Base-by-base conservation (phyloP, 352 stramenopile genomes). In the Thraustochytrium striatum region DNA sequence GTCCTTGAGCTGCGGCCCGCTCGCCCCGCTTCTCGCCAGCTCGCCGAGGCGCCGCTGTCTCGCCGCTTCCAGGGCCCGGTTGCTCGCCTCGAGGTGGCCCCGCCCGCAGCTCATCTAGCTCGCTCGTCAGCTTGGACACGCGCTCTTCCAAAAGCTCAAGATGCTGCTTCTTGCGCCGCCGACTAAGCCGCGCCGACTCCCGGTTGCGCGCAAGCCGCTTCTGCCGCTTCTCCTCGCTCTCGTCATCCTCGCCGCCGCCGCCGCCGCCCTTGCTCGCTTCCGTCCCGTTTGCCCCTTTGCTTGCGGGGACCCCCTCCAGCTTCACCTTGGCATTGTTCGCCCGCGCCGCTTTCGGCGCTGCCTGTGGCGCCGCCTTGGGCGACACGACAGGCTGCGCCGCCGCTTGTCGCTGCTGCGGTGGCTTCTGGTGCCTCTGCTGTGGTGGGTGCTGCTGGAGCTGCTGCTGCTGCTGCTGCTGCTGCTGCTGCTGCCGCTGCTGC, bases 151-250 rank as follows among this genome's bases (percentile, higher is more conserved):
- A 72, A 16, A 89, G 87, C 83, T 91, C 87, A 1, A 92, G 81
- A 68, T 92, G 90, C 30, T 89, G 82, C 79, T 92, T 92, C n/a
- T 88, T 72, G 28, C 88, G 81, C 13, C 86, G 82, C 9, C 88
- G 83, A 35, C 85, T 90, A 0, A 88, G 75, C 7, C 87, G 83
- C 28, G 88, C 88, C 7, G 87, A 91, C 84, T 91, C 87, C 28
- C 88, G 85, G 81, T 92, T 92, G 13, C 88, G 82, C 78, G 90
- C 86, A 1, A 92, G 82, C 0, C 88, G 85, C n/a, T 68, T 59
- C 62, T 78, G 69, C 19, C 72, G 79, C 55, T 55, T 33, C 38
- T 85, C 82, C 39, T 84, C 80, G 11, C 39, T 38, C 30, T 75
- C 65, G 16, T 75, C 65, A 3, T 30, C 21, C 32, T n/a, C 3